These are phyloP conservation scores for Aspergillus costaricaensis DNA, from an alignment of 2,329 filamentous ascomycete species.

Conservation along the genomic window DNA sequence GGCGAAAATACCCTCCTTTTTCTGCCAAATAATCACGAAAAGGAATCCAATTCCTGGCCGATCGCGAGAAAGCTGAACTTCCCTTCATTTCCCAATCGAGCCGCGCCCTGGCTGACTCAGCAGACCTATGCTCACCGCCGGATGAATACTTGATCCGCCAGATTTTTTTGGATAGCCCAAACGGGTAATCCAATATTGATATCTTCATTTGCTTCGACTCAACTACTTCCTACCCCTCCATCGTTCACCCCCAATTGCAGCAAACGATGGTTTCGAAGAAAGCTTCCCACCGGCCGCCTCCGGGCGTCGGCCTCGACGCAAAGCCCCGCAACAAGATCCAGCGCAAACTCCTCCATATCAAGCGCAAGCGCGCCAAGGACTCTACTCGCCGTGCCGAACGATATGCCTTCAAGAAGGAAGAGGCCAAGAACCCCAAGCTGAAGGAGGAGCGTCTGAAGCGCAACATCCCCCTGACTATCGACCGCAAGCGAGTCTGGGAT, in stretches of 20 bases:
- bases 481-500: constrained; percentile 89
- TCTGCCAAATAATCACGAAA: too few species aligned
- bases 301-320: constrained; percentile 51
- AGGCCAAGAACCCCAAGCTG: constrained; percentile 77
- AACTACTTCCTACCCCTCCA: constrained; percentile 26
- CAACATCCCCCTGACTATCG: constrained; percentile 79
- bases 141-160: constrained; percentile 16
- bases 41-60: too few species aligned
- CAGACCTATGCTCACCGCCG: constrained; percentile 1
- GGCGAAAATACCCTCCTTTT: too few species aligned
- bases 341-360: constrained; percentile 74
- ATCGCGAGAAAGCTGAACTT: too few species aligned
- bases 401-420: constrained; percentile 78
- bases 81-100: neutral
- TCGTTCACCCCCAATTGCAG: neutral
- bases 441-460: constrained; percentile 70
- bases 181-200: neutral
- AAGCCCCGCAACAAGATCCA: constrained; percentile 75
- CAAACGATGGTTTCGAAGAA: constrained; percentile 54
- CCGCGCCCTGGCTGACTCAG: too few species aligned
- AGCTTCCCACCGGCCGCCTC: constrained; percentile 44
- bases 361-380: constrained; percentile 75
- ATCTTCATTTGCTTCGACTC: constrained; percentile 33
- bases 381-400: constrained; percentile 74
- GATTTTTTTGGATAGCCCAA: constrained; percentile 10